phyloP scores from a whole-genome alignment of 345 rosid species.

The Eucalyptus tenuipes region DNA sequence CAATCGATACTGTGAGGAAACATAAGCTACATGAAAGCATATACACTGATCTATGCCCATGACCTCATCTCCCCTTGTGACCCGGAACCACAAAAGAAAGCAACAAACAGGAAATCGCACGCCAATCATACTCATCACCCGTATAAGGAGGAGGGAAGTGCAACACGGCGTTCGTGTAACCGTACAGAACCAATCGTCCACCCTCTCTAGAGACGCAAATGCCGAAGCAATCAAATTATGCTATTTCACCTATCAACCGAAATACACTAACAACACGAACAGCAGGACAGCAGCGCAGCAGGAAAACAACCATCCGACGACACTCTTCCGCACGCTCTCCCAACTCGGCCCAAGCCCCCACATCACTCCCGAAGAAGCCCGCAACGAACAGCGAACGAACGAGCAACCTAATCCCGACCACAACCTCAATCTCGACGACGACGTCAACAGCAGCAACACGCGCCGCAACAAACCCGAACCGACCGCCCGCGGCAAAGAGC shows the following conservation, averaged over 20 bases:
- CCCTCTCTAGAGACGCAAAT: background rate
- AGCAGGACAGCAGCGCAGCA: background rate
- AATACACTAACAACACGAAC: background rate
- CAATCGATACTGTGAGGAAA: background rate
- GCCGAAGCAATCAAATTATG: background rate
- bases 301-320: background rate
- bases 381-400: background rate
- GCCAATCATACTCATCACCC: background rate
- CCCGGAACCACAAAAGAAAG: background rate
- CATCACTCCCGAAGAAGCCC: background rate
- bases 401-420: background rate
- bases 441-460: no score
- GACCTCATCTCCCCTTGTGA: background rate
- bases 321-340: background rate
- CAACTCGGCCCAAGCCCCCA: no score
- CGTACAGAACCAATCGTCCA: background rate
- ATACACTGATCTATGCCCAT: background rate
- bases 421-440: no score
- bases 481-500: no score
- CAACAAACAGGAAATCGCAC: background rate
- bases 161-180: background rate
- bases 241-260: background rate
- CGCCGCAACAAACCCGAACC: no score
- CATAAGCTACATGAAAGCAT: background rate
- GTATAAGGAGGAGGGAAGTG: background rate